Conservation (phyloP, 495 filamentous ascomycete species). For the Annulohypoxylon nitens region DNA sequence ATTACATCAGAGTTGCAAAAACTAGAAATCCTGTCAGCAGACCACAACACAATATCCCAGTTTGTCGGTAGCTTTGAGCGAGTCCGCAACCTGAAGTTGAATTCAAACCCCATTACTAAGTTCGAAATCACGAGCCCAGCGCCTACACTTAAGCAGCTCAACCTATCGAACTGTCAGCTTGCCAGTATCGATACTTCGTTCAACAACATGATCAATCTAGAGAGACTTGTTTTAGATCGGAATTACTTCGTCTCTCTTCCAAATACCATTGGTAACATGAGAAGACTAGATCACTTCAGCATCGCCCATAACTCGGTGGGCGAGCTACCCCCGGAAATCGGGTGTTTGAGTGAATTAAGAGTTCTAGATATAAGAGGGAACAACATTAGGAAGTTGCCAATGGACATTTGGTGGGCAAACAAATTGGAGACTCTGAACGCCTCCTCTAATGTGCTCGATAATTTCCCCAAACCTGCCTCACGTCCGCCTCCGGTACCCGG, state of each 20-base stretch:
- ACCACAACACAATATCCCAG: constrained; percentile 90
- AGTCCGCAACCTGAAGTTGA: constrained; percentile 84
- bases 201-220: constrained; percentile 85
- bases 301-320: constrained; percentile 90
- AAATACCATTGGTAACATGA: constrained; percentile 82
- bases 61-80: constrained; percentile 88
- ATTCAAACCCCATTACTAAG: constrained; percentile 92
- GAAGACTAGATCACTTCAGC: constrained; percentile 89
- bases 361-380: constrained; percentile 91
- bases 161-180: constrained; percentile 88
- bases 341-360: constrained; percentile 83
- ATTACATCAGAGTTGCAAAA: constrained; percentile 83
- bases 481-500: constrained; percentile 70
- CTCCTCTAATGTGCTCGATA: constrained; percentile 90
- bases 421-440: constrained; percentile 93
- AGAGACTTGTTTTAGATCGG: constrained; percentile 89
- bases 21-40: constrained; percentile 85
- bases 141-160: constrained; percentile 85
- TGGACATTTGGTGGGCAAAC: constrained; percentile 92
- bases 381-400: constrained; percentile 86
- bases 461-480: constrained; percentile 86
- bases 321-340: constrained; percentile 85
- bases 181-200: constrained; percentile 89
- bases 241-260: constrained; percentile 95
- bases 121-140: constrained; percentile 85